Base-by-base conservation (phyloP, 805 yeast species). In the Candida nemodendra region DNA sequence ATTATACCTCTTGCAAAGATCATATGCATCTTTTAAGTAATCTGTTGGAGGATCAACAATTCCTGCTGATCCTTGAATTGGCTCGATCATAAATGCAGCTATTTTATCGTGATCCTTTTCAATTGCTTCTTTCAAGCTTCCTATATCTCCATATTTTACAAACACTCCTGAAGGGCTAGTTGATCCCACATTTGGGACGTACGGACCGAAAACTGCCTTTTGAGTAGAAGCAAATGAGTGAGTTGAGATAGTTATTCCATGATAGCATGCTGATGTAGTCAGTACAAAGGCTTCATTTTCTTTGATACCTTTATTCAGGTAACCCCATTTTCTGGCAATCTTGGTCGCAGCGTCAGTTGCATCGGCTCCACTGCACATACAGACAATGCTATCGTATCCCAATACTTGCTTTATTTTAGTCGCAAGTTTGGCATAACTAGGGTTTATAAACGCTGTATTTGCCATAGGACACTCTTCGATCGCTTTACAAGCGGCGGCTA, bases 31-130 rank as follows among this genome's bases (percentile, higher is more conserved):
- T 12, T 45, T 52, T 9, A 52, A 19, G 27, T 54, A 56, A 4
- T 48, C 55, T 8, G 24, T 34, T n/a, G 59, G 57, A 12, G 61
- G 59, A 24, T 44, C 49, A 13, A 54, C 41, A 16, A 56, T 47
- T 36, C 61, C 61, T n/a, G 59, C 58, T 7, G 56, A 48, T 9
- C 61, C 61, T 38, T 56, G 59, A 16, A 56, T 55, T 19, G 61
- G 55, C 33, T 56, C 61, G 16, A 55, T 48, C 55, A 56, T 53
- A 25, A 56, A 55, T 4, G 55, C 59, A 7, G 56, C 57, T 29
- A 56, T 50, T 15, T 29, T 36, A 5, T 21, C 39, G 30, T 48
- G 52, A 36, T 50, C 56, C n/a, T 40, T 37, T 18, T 45, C 40
- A 1, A 56, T 26, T 3, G 59, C 59, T 2, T 30, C 25, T 31